Evolutionary conservation across 1,284 basidiomycete genomes (phyloP).

Genomic region (Retiboletus flavoniger): DNA sequence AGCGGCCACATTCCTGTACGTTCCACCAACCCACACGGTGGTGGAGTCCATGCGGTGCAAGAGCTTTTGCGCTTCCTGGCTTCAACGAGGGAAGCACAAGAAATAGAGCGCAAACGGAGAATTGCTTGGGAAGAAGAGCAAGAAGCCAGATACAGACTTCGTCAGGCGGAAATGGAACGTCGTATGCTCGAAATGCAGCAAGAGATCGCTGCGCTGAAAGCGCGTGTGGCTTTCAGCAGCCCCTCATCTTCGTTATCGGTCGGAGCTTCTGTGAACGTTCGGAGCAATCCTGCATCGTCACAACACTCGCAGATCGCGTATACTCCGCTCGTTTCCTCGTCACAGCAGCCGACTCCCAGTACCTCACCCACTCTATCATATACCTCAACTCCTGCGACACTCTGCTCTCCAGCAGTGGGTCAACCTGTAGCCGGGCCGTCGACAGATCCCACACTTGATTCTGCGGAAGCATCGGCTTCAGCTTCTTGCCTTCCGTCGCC

Average conservation of each 20-base stretch:
- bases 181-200: slow-evolving; percentile 56
- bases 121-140: slow-evolving; percentile 67
- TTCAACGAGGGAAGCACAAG: slow-evolving; percentile 54
- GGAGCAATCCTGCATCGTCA: neutral
- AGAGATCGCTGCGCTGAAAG: slow-evolving; percentile 53
- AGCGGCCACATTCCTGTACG: slow-evolving; percentile 17
- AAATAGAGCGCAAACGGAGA: slow-evolving; percentile 56
- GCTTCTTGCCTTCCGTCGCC: slow-evolving; percentile 13
- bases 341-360: slow-evolving; percentile 36
- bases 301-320: slow-evolving; percentile 18
- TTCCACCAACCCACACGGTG: slow-evolving; percentile 22
- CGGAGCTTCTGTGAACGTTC: slow-evolving; percentile 3
- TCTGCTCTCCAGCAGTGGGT: slow-evolving; percentile 4
- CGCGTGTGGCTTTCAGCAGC: slow-evolving; percentile 37
- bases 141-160: slow-evolving; percentile 53
- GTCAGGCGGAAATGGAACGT: slow-evolving; percentile 59
- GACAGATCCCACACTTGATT: neutral
- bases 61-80: slow-evolving; percentile 56
- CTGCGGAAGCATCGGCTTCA: slow-evolving; percentile 8
- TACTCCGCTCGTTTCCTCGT: slow-evolving; percentile 8
- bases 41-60: slow-evolving; percentile 49
- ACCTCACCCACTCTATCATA: slow-evolving; percentile 36
- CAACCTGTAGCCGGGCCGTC: slow-evolving; percentile 9
- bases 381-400: slow-evolving; percentile 17
- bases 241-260: slow-evolving; percentile 17